These are phyloP conservation scores for Cyberlindnera xishuangbannaensis DNA, from an alignment of 805 yeast genomes.

Conservation along the genomic window DNA sequence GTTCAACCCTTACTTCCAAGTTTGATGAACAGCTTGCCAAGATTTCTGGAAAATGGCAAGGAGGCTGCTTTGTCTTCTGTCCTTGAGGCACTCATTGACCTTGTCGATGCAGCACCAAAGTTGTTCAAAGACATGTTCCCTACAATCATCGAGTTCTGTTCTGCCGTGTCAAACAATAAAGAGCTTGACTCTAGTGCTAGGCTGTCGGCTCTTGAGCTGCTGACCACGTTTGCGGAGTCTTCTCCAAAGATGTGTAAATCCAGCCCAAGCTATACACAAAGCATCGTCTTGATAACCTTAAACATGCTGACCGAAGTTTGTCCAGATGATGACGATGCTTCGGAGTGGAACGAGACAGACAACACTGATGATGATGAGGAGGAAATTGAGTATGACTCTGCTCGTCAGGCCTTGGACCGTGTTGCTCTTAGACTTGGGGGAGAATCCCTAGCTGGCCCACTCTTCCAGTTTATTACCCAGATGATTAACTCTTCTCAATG, in stretches of 20 bases:
- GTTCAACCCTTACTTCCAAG: slow-evolving; percentile 79
- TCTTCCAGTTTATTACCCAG: slow-evolving; percentile 80
- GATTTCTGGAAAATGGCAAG: slow-evolving; percentile 71
- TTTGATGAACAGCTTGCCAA: slow-evolving; percentile 80
- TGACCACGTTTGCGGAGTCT: slow-evolving; percentile 87
- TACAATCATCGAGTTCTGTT: slow-evolving; percentile 78
- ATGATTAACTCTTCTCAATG: slow-evolving; percentile 75
- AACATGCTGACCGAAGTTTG: slow-evolving; percentile 92
- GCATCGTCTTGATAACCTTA: slow-evolving; percentile 68
- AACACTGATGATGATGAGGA: slow-evolving; percentile 76
- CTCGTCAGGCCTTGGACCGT: slow-evolving; percentile 92
- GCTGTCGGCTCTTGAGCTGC: slow-evolving; percentile 79
- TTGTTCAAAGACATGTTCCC: slow-evolving; percentile 89
- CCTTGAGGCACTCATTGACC: slow-evolving; percentile 82
- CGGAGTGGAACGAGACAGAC: slow-evolving; percentile 81
- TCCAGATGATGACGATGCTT: slow-evolving; percentile 78
- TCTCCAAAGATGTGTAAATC: slow-evolving; percentile 93
- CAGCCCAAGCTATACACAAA: slow-evolving; percentile 63
- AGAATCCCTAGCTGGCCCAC: slow-evolving; percentile 72
- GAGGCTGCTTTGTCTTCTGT: slow-evolving; percentile 80
- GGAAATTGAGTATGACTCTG: slow-evolving; percentile 84
- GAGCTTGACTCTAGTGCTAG: slow-evolving; percentile 78
- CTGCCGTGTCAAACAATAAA: slow-evolving; percentile 74
- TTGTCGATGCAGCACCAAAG: slow-evolving; percentile 91
- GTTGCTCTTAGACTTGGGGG: slow-evolving; percentile 82